These are phyloP conservation scores for Cinchona pubescens DNA, from an alignment of 257 asterid genomes.

Conservation along the genomic window DNA sequence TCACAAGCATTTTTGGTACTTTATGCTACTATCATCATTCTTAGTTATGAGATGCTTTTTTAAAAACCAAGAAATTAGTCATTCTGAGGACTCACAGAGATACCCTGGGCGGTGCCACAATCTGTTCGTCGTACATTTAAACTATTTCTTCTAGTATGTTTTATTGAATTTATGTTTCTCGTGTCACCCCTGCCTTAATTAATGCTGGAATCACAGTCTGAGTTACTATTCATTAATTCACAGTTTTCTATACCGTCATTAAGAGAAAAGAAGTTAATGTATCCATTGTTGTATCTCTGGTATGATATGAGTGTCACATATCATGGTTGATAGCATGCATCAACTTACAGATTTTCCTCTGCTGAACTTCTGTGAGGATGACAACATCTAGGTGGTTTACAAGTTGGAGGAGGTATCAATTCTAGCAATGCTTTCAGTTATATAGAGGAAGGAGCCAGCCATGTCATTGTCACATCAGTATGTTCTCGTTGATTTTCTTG, in stretches of 20 bases:
- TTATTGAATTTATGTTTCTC: neutral
- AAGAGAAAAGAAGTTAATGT: neutral
- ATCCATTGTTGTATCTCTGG: neutral
- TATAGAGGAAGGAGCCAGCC: slow-evolving; percentile 96
- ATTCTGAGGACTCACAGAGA: slow-evolving; percentile 7
- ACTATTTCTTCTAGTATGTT: neutral
- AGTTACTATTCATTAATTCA: neutral
- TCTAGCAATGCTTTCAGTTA: slow-evolving; percentile 70
- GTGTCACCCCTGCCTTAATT: neutral
- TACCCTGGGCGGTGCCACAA: neutral
- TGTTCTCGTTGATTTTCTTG: slow-evolving; percentile 25
- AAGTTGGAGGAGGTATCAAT: slow-evolving; percentile 95
- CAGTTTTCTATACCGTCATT: neutral
- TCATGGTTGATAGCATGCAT: slow-evolving; percentile 21
- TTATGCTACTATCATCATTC: neutral
- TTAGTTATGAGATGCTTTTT: neutral
- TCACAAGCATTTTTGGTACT: neutral
- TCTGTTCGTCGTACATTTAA: neutral
- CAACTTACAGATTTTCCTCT: slow-evolving; percentile 35
- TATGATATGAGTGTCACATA: slow-evolving; percentile 17
- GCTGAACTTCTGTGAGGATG: slow-evolving; percentile 36
- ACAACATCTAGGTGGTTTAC: slow-evolving; percentile 86
- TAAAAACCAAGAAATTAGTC: neutral
- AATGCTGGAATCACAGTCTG: neutral
- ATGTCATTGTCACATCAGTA: slow-evolving; percentile 93